These are phyloP conservation scores for Ceratocystis cacaofunesta DNA, from an alignment of 2,329 filamentous ascomycete genomes.

Conservation along the genomic window DNA sequence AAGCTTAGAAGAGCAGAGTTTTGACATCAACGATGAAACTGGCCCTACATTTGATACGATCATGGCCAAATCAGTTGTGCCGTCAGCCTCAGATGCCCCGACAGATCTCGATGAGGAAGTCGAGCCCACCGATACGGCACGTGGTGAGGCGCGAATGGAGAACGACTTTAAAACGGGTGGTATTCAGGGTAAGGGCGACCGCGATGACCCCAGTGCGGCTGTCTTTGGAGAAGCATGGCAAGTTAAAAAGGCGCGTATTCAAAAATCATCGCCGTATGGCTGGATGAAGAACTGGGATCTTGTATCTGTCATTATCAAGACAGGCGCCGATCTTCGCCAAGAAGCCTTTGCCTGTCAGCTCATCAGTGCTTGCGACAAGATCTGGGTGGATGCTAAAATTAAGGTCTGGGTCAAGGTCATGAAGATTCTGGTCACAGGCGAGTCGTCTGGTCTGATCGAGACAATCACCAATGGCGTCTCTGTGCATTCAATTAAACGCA, in stretches of 20 bases:
- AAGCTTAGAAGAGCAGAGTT: conserved; percentile 70
- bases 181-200: conserved; percentile 64
- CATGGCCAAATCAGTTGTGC: conserved; percentile 54
- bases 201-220: conserved; percentile 71
- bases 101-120: conserved; percentile 12
- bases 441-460: conserved; percentile 71
- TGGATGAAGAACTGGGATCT: conserved; percentile 88
- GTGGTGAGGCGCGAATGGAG: conserved; percentile 71
- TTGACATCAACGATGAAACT: conserved; percentile 57
- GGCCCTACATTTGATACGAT: conserved; percentile 69
- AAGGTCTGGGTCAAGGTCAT: conserved; percentile 82
- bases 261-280: conserved; percentile 69
- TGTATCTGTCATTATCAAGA: conserved; percentile 77
- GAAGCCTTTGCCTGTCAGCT: conserved; percentile 79
- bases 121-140: conserved; percentile 33
- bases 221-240: conserved; percentile 81
- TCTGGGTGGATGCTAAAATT: conserved; percentile 60
- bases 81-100: conserved; percentile 25
- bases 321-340: conserved; percentile 66
- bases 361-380: conserved; percentile 66
- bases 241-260: conserved; percentile 68
- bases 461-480: conserved; percentile 81
- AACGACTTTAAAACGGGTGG: conserved; percentile 80
- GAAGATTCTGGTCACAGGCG: conserved; percentile 73
- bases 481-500: conserved; percentile 72